Evolutionary conservation across 805 yeast species (phyloP), one percentile per base, ranked within the genome.

Genomic region (Metschnikowia lochheadii): DNA sequence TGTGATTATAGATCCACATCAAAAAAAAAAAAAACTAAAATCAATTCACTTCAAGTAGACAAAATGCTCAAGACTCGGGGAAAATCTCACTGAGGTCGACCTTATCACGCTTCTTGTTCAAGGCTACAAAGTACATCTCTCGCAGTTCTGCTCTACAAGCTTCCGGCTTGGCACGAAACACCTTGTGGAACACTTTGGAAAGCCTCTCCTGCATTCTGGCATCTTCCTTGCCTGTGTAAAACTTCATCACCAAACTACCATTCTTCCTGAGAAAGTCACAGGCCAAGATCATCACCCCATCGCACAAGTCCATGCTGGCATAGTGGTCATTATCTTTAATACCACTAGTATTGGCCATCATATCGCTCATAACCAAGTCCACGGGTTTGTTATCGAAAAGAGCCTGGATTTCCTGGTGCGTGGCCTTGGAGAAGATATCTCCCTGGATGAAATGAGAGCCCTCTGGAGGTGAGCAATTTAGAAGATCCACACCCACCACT

Each of bases 281-380:
- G 1, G 95, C 85, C 45, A 91, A 76, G 6, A 88, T 75, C 46
- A 94, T 66, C 0, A 96, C 97, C 0, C 97, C 97, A 59, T 89
- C 94, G 66, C 97, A 92, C 29, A 92, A 71, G 62, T 91, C 91
- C 88, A 94, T 85, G 53, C 96, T 89, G 57, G 81, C 82, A 13
- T 78, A 70, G 67, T 92, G 98, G 65, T 92, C 99, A 55, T 81
- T 80, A 38, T 86, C 82, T 8, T 84, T 80, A 38, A 88, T 69
- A 3, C 99, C 98, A 13, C 90, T 76, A 3, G 97, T 89, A 63
- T 92, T 92, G 44, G 89, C 87, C 87, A 92, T 86, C 98, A 97
- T 92, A 70, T 75, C 74, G 64, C 83, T 86, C 43, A 96, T 82
- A 49, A 79, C 79, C 39, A 73, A 57, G 51, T 76, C 75, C 7